Conservation (phyloP, 148 eudicot genomes). For the Mesembryanthemum crystallinum region DNA sequence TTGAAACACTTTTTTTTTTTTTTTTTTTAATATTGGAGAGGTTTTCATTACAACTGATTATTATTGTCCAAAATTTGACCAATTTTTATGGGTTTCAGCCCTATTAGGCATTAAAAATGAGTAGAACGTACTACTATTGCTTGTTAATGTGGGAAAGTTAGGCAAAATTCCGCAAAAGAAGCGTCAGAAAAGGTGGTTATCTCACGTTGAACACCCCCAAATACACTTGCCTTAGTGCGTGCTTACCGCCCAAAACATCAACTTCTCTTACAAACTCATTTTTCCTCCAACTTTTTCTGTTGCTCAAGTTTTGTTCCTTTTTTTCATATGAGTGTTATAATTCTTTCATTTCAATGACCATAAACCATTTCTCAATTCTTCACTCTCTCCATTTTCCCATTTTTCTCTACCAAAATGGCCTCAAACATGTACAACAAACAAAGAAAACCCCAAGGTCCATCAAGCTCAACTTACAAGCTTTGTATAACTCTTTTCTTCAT, state of each 20-base stretch:
- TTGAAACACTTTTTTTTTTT: no score
- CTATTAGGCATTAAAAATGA: no score
- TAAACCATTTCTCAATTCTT: neutral
- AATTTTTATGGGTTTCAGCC: no score
- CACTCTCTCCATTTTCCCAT: neutral
- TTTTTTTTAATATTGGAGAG: no score
- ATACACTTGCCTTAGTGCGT: slow-evolving; percentile 46
- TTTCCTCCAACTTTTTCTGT: slow-evolving; percentile 28
- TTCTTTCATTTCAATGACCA: slow-evolving; percentile 12
- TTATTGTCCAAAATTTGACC: no score
- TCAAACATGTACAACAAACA: slow-evolving; percentile 38
- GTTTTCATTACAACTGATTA: no score
- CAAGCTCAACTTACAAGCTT: slow-evolving; percentile 41
- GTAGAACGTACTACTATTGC: neutral
- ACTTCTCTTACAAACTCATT: neutral
- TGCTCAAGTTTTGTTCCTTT: neutral
- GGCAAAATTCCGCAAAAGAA: slow-evolving; percentile 24
- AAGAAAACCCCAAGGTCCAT: slow-evolving; percentile 37
- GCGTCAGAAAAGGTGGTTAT: slow-evolving; percentile 26
- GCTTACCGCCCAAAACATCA: slow-evolving; percentile 34
- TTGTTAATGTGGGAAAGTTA: slow-evolving; percentile 29
- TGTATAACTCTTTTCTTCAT: slow-evolving; percentile 57
- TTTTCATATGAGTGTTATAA: neutral
- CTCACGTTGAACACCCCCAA: slow-evolving; percentile 20
- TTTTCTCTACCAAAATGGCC: slow-evolving; percentile 32